These are phyloP conservation scores for Phytophthora fragariaefolia DNA, from an alignment of 352 stramenopile genomes.

Conservation along the genomic window DNA sequence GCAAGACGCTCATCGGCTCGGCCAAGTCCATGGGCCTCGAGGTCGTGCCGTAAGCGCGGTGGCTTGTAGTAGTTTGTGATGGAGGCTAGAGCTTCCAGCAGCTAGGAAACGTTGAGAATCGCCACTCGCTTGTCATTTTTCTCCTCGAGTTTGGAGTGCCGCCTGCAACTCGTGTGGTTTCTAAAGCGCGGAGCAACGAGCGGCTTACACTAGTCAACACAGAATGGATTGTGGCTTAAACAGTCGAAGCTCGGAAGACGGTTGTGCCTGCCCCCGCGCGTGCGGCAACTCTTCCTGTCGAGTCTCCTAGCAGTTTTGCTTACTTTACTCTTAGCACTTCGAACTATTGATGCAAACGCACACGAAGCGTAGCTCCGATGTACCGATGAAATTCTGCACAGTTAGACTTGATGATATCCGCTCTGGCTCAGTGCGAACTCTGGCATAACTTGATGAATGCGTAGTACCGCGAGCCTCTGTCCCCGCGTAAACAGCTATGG, in stretches of 20 bases:
- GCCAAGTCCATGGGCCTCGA: constrained; percentile 93
- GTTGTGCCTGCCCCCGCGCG: constrained; percentile 9
- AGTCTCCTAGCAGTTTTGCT: constrained; percentile 22
- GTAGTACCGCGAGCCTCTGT: constrained; percentile 9
- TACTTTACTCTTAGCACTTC: constrained; percentile 32
- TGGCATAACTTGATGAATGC: constrained; percentile 23
- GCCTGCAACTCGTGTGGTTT: neutral
- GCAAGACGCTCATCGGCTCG: constrained; percentile 93
- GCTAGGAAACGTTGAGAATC: constrained; percentile 32
- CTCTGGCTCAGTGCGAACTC: constrained; percentile 14
- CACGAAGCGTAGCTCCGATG: constrained; percentile 11
- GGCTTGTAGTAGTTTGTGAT: neutral
- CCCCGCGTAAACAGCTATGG: constrained; percentile 1
- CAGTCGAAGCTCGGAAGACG: constrained; percentile 24
- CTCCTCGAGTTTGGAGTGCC: neutral
- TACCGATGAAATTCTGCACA: constrained; percentile 22
- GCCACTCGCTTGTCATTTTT: constrained; percentile 21
- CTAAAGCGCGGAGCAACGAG: neutral
- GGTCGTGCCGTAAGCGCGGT: constrained; percentile 63
- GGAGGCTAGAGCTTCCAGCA: constrained; percentile 13
- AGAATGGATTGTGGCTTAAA: constrained; percentile 22
- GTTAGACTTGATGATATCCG: constrained; percentile 24
- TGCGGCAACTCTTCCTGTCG: constrained; percentile 14
- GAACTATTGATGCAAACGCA: constrained; percentile 34
- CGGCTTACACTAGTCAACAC: constrained; percentile 3